Base-by-base conservation (phyloP, 1,284 basidiomycete genomes). In the Sphaerobolus stellatus region DNA sequence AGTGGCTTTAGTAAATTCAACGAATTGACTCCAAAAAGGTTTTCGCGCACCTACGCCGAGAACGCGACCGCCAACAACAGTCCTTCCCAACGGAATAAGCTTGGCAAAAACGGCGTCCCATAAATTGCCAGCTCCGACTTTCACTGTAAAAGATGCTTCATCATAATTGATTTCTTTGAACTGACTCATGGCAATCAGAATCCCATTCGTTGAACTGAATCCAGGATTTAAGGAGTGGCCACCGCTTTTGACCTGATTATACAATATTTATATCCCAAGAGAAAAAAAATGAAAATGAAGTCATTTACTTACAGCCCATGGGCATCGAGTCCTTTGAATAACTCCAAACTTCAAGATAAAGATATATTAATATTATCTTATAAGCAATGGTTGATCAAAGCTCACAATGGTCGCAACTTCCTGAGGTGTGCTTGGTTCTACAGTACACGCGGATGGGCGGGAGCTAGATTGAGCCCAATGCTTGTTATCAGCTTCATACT, bases 31-130 rank as follows among this genome's bases (percentile, higher is more conserved):
- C n/a, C n/a, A n/a, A 45, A 30, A 5, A 30, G 22, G 48, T 56
- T 50, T 16, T n/a, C n/a, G n/a, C n/a, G n/a, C n/a, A 50, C 61
- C 59, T 18, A 60, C 51, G 16, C 63, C 59, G 30, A 51, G 34
- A 27, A 60, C 60, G 25, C 65, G 51, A 7, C 63, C 64, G 14
- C 65, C 64, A n/a, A 57, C 54, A 16, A 64, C 59, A 48, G 50
- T 65, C 28, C 56, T 47, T 22, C 58, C 58, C 43, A 40, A 43
- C 18, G 54, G 54, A 16, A 52, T n/a, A 14, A 64, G 50, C 11
- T 36, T 31, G 40, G 52, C 54, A 53, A 64, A 66, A 22, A 66
- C 62, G 18, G 64, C 44, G 40, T 62, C 64, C 64, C 64, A 66
- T 28, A 51, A 58, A 6, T 58, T 51, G 16, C 60, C 61, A 24